Evolutionary conservation across 257 asterid genomes (phyloP), one percentile per base, ranked within the genome.

Genomic region (Solanum neorickii): DNA sequence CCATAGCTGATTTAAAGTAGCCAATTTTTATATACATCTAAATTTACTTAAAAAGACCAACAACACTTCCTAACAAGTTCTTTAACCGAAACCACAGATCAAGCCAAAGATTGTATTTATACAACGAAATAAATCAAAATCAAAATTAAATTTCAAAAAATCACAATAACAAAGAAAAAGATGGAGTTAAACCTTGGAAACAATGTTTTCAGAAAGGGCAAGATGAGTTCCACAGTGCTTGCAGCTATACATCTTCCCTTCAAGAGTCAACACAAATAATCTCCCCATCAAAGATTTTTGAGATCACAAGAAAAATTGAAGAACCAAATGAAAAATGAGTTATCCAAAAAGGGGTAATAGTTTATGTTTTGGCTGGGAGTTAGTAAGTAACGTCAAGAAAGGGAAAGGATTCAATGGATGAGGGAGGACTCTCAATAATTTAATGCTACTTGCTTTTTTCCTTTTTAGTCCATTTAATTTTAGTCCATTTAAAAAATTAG

Each of bases 221-320:
- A 87, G 89, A 83, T 87, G 89, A 29, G 89, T 87, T 49, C 70
- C 86, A 60, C 89, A 87, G 83, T 83, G 87, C 42, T 87, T 87
- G 83, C 89, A 83, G 83, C 84, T 83, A 18, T 87, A 87, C 69
- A 83, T 83, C 82, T 25, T 87, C 35, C 87, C 89, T 80, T 87
- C 89, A n/a, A 87, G 85, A 25, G 70, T 83, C 62, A 87, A 62
- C 62, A 83, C 80, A 83, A 87, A 87, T 37, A 87, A 59, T 47
- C 87, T 87, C 33, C 89, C 89, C 89, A 87, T 87, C n/a, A 76
- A 49, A 44, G 62, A 78, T 15, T 44, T 78, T n/a, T 44, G 9
- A 74, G 65, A 78, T 78, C 39, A 78, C 25, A 29, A 75, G 10
- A 49, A 85, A 85, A 20, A 52, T 49, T 49, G 60, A 49, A 49